Base-by-base conservation (phyloP, 2,329 filamentous ascomycete species). In the Kalmusia sp. region DNA sequence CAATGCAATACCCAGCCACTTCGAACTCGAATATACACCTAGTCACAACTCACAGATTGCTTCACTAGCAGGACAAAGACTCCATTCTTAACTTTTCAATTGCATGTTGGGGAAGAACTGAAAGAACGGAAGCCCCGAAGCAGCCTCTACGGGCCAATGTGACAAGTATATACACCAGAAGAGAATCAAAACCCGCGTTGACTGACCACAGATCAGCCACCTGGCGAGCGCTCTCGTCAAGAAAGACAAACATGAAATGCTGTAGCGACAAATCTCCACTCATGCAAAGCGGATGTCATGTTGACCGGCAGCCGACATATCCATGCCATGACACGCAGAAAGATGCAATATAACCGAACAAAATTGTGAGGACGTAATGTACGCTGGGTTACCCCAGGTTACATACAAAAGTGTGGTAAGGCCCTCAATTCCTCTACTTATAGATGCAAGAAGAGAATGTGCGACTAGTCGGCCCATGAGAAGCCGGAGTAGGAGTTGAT, bases 401-500 rank as follows among this genome's bases (percentile, higher is more conserved):
- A n/a, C n/a, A n/a, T n/a, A n/a, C n/a, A n/a, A n/a, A n/a, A n/a
- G n/a, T n/a, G n/a, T n/a, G n/a, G n/a, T n/a, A n/a, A n/a, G n/a
- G n/a, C n/a, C n/a, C n/a, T n/a, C n/a, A n/a, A n/a, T n/a, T n/a
- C n/a, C n/a, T n/a, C n/a, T n/a, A n/a, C n/a, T n/a, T n/a, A n/a
- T n/a, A 40, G 30, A 33, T 25, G 35, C 25, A 19, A 40, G 39
- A 27, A 44, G 33, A 39, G 45, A 45, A 44, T n/a, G 39, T 22
- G 21, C 31, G 22, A 48, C 54, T 72, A 72, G 47, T 72, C 63
- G 37, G 34, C 40, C 69, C 69, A 73, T 54, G 57, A 60, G 34
- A 61, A 63, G 24, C 69, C 46, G 24, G 59, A 53, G 44, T 62
- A 56, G 22, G 39, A 57, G 24, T 58, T 59, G 37, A 57, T 63